Evolutionary conservation across 257 asterid species (phyloP).

Genomic region (Solanum tarapatanum): DNA sequence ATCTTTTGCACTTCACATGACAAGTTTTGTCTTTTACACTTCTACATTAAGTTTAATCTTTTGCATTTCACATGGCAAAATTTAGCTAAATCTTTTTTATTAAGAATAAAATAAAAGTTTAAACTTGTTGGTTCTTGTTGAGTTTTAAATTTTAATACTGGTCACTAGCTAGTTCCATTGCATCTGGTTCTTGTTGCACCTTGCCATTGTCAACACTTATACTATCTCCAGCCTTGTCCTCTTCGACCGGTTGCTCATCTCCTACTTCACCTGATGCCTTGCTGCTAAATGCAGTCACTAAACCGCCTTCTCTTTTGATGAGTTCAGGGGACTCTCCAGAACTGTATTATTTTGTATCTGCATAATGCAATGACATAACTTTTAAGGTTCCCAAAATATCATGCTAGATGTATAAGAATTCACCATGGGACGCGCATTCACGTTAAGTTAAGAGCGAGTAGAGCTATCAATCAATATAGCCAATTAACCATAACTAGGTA

Average conservation of each 20-base stretch:
- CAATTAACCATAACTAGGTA: background rate
- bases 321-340: conserved; percentile 19
- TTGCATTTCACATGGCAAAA: background rate
- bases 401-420: background rate
- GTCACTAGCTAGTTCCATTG: background rate
- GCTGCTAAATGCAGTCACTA: conserved; percentile 27
- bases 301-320: conserved; percentile 44
- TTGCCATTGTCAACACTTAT: background rate
- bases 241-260: background rate
- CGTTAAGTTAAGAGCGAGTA: background rate
- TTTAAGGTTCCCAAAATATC: background rate
- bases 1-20: background rate
- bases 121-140: background rate
- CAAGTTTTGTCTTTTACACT: background rate
- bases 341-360: conserved; percentile 14
- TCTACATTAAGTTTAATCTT: background rate
- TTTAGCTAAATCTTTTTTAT: background rate
- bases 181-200: conserved; percentile 1
- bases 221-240: conserved; percentile 9
- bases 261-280: conserved; percentile 12
- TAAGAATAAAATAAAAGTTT: background rate
- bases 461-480: background rate
- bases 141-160: background rate
- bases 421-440: background rate
- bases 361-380: background rate